Base-by-base conservation (phyloP, 805 yeast genomes). In the Metschnikowia lunata region DNA sequence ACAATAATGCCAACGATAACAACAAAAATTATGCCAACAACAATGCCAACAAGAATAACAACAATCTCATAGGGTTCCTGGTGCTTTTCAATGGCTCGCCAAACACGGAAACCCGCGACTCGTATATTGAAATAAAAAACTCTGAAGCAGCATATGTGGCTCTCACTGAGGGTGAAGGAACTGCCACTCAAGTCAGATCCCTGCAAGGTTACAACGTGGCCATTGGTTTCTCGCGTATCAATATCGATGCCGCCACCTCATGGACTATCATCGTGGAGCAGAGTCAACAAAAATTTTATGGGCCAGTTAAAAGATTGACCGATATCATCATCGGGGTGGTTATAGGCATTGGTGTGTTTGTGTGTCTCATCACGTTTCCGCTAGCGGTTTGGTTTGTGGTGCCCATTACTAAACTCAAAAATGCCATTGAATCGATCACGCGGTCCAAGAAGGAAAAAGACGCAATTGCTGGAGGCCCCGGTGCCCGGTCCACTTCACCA, bases 201-300 rank as follows among this genome's bases (percentile, higher is more conserved):
- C 35, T 48, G 30, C 36, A 38, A 7, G 68, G 66, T 2, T 42
- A 49, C 13, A 15, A 44, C 6, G 60, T 67, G 6, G 71, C 75
- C 30, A 62, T 66, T 5, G 75, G 74, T 2, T 71, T 50, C 43
- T 54, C 62, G 4, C 57, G 56, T 30, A 51, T 70, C 8, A 52
- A 46, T 12, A 30, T 71, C 13, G 66, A 67, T 40, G 18, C 52
- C 6, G 72, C 68, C 1, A 68, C 67, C 10, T 43, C 40, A 6
- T 89, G 97, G 97, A 76, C 80, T n/a, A 82, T 89, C 1, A 63
- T 82, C 0, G 79, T 89, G 5, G 83, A 83, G 51, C 95, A 88
- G 58, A 65, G 74, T 1, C 73, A 78, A 48, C 50, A 69, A 2
- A 74, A 64, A 2, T 87, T 88, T 60, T 67, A 79, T 59, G 76